phyloP scores from a whole-genome alignment of 768 basidiomycete genomes.

The Tricholoma saponaceum region DNA sequence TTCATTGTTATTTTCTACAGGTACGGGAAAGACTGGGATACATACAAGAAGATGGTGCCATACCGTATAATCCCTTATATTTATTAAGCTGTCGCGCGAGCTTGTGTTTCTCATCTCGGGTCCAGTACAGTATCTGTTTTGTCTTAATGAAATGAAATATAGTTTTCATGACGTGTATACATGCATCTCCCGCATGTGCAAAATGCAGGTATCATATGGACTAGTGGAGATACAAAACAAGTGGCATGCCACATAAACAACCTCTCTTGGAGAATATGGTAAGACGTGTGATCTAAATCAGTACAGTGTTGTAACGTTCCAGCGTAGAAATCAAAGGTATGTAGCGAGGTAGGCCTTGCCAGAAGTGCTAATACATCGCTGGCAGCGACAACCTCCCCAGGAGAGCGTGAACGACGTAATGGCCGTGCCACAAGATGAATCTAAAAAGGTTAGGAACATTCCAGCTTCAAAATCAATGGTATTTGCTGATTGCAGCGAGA shows the following conservation, averaged over 20 bases:
- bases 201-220: neutral
- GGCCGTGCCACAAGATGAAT: neutral
- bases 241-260: neutral
- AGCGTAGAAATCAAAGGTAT: neutral
- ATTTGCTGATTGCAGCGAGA: constrained; percentile 35
- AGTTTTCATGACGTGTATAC: neutral
- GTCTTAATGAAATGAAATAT: no score
- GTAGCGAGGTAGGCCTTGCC: neutral
- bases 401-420: neutral
- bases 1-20: constrained; percentile 32
- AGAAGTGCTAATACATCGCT: neutral
- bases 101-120: neutral
- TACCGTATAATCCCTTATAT: constrained; percentile 84
- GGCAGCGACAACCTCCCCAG: neutral
- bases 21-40: constrained; percentile 93
- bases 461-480: constrained; percentile 21
- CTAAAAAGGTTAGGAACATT: neutral
- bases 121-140: neutral
- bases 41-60: constrained; percentile 83
- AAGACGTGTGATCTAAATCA: neutral
- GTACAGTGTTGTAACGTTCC: neutral
- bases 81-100: constrained; percentile 38
- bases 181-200: neutral
- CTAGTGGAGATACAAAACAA: neutral
- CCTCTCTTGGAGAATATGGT: neutral